A percentile compares a stretch with the other conserved stretches of the same genome.
Evolutionary conservation across 2,329 filamentous ascomycete species (phyloP).

Genomic region (Epichloe gansuensis): DNA sequence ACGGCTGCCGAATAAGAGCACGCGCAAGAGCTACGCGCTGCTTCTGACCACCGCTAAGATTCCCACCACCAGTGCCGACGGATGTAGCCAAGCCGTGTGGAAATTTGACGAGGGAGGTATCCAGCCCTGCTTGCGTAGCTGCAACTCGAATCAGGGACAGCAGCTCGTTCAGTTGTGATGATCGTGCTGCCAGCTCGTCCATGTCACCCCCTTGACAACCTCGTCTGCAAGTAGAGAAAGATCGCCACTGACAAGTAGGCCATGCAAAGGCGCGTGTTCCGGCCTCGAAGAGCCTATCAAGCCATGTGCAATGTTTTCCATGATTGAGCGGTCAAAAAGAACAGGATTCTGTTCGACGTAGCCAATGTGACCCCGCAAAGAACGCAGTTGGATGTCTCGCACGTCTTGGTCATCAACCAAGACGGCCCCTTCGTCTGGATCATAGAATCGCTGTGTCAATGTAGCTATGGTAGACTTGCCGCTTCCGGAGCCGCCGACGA

Average conservation of each 20-base stretch:
- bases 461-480: constrained; percentile 60
- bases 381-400: constrained; percentile 43
- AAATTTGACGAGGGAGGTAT: not conserved
- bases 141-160: not conserved
- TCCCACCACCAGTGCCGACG: constrained; percentile 48
- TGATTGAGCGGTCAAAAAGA: constrained; percentile 46
- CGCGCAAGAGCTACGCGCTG: constrained; percentile 47
- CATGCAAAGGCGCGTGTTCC: constrained; percentile 31
- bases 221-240: not conserved
- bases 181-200: not conserved
- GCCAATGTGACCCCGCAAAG: constrained; percentile 40
- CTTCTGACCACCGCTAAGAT: constrained; percentile 51
- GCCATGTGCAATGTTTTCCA: constrained; percentile 37
- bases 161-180: not conserved
- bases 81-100: constrained; percentile 3
- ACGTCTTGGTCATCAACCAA: constrained; percentile 31
- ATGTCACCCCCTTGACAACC: not conserved
- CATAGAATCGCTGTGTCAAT: constrained; percentile 55
- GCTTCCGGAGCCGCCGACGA: constrained; percentile 56
- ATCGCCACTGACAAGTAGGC: not conserved
- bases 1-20: constrained; percentile 24
- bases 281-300: constrained; percentile 24
- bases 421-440: constrained; percentile 28
- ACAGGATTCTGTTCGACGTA: constrained; percentile 52
- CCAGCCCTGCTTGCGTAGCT: not conserved